Base-by-base conservation (phyloP, 768 basidiomycete genomes). In the Lepiota venenata region DNA sequence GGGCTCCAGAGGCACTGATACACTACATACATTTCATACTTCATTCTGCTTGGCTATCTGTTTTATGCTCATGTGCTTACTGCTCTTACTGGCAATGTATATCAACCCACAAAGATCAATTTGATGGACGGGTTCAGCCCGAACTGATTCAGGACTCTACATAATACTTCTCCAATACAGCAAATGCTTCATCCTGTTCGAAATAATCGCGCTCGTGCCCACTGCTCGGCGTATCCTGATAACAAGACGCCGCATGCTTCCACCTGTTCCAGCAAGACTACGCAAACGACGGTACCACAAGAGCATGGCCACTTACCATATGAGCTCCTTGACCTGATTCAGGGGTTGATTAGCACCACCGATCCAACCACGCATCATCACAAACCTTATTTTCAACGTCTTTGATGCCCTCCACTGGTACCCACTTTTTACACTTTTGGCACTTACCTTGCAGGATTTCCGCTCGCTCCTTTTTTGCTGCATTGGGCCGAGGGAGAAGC, bases 191-290 rank as follows among this genome's bases (percentile, higher is more conserved):
- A 57, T 89, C 84, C 36, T 80, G 71, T 56, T 82, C 68, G 61
- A 78, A 86, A 55, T 79, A 71, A 63, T 84, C 79, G 50, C 71
- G 40, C 38, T 48, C 63, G 56, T 89, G 85, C 27, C 83, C 85
- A 2, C 69, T 66, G 47, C 87, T 66, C 15, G 69, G 74, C 4
- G 78, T 77, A 15, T 79, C 77, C 50, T 80, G 79, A 62, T 93
- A 91, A 60, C 91, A 93, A 15, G 78, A 60, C 1, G 87, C 87
- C 25, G 90, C 91, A 62, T 93, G 91, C 67, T 93, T 90, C 87
- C 86, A 90, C 87, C 85, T 86, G 47, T 1, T 16, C 27, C 38
- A 4, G 12, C 32, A 32, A 9, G 32, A 52, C 37, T 20, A 40
- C 6, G 20, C 11, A 7, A 21, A 39, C 39, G 39, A 22, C 11